phyloP scores from a whole-genome alignment of 2,329 filamentous ascomycete genomes.

The Sporothrix humicola region DNA sequence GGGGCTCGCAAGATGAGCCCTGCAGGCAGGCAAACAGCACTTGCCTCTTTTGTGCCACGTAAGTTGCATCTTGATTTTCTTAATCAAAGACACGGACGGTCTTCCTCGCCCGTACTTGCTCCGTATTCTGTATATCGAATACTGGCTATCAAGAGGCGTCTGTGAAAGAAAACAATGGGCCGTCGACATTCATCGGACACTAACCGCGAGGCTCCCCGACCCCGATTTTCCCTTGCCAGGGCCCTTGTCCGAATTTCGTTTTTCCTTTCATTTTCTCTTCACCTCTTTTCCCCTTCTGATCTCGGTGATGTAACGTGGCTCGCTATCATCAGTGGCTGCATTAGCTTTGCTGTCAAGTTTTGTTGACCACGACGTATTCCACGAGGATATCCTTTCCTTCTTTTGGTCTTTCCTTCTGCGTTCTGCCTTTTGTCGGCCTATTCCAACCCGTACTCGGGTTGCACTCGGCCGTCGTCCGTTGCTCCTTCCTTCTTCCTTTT shows the following conservation, averaged over 20 bases:
- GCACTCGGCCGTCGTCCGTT: slow-evolving; percentile 11
- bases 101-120: background rate
- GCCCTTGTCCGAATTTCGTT: background rate
- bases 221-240: background rate
- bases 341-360: background rate
- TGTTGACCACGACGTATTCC: background rate
- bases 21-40: background rate
- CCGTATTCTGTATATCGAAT: background rate
- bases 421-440: background rate
- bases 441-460: slow-evolving; percentile 2
- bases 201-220: background rate
- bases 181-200: background rate
- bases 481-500: slow-evolving; percentile 2
- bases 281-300: background rate
- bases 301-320: background rate
- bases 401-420: background rate
- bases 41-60: no score
- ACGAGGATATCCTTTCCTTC: background rate
- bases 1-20: slow-evolving; percentile 5
- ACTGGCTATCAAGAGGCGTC: background rate
- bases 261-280: background rate
- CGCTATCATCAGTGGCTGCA: background rate
- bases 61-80: no score
- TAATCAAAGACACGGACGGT: background rate
- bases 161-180: background rate